These are phyloP conservation scores for Blastobotrys indianensis DNA, from an alignment of 1,139 yeast species.

Conservation along the genomic window DNA sequence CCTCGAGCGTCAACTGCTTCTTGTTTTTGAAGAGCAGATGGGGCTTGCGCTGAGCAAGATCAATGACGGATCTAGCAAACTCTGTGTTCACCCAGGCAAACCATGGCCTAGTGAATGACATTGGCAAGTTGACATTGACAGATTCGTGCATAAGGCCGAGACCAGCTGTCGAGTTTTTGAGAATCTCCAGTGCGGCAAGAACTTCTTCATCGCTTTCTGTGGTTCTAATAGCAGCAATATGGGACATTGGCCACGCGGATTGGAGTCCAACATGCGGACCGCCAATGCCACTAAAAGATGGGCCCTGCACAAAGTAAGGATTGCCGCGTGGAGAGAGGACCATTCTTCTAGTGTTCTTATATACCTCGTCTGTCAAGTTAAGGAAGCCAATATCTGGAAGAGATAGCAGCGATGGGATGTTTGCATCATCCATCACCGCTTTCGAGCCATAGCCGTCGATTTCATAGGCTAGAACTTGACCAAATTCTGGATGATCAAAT, in stretches of 20 bases:
- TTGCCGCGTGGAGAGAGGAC: slow-evolving; percentile 62
- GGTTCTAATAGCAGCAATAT: slow-evolving; percentile 67
- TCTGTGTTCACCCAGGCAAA: slow-evolving; percentile 95
- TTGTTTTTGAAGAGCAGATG: slow-evolving; percentile 52
- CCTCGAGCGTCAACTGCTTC: slow-evolving; percentile 2
- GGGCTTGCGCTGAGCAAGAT: slow-evolving; percentile 69
- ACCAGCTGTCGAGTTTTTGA: slow-evolving; percentile 61
- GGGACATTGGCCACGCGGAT: slow-evolving; percentile 89
- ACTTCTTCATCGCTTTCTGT: slow-evolving; percentile 69
- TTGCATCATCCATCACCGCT: slow-evolving; percentile 81
- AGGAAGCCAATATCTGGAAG: slow-evolving; percentile 72
- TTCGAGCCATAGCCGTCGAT: slow-evolving; percentile 81
- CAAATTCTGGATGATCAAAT: slow-evolving; percentile 59
- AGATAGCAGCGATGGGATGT: slow-evolving; percentile 71
- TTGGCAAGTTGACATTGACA: slow-evolving; percentile 54
- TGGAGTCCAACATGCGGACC: slow-evolving; percentile 84
- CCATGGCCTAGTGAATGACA: slow-evolving; percentile 63
- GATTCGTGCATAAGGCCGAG: slow-evolving; percentile 84
- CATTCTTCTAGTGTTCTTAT: slow-evolving; percentile 74
- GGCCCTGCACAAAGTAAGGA: slow-evolving; percentile 68
- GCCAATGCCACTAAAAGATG: slow-evolving; percentile 67
- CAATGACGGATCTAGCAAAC: slow-evolving; percentile 75
- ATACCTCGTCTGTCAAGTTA: slow-evolving; percentile 45
- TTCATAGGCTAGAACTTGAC: slow-evolving; percentile 80
- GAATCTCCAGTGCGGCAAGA: slow-evolving; percentile 40